Evolutionary conservation across 805 yeast genomes (phyloP).

Genomic region (Clavispora santaluciae): DNA sequence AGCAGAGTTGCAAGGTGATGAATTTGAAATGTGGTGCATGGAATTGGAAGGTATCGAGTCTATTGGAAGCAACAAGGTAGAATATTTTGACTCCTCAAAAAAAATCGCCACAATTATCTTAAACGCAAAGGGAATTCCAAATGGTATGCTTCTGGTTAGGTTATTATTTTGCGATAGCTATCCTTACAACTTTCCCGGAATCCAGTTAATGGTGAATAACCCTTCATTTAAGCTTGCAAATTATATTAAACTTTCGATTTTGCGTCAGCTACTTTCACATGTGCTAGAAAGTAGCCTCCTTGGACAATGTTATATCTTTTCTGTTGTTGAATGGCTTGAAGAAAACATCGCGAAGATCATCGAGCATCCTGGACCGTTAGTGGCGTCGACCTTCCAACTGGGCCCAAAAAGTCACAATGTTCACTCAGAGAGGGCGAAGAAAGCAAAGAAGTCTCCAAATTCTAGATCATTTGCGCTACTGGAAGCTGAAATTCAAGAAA

Average conservation of each 20-base stretch:
- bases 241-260: conserved; percentile 59
- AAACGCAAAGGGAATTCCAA: conserved; percentile 6
- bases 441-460: too few relatives aligned
- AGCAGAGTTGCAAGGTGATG: conserved; percentile 19
- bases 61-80: conserved; percentile 49
- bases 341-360: conserved; percentile 54
- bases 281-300: conserved; percentile 40
- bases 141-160: conserved; percentile 16
- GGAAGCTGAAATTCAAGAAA: conserved; percentile 1
- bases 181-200: conserved; percentile 68
- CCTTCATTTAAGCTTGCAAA: conserved; percentile 54
- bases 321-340: conserved; percentile 75
- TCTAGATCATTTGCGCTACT: not conserved
- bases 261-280: conserved; percentile 43
- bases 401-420: too few relatives aligned
- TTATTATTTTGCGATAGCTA: conserved; percentile 38
- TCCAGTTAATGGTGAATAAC: conserved; percentile 43
- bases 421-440: too few relatives aligned
- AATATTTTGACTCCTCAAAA: conserved; percentile 19
- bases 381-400: conserved; percentile 5
- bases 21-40: conserved; percentile 58
- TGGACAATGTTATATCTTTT: conserved; percentile 68
- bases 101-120: conserved; percentile 9
- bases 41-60: conserved; percentile 66
- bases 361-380: conserved; percentile 70